Evolutionary conservation across 352 stramenopile genomes (phyloP).

Genomic region (Albugo laibachii): DNA sequence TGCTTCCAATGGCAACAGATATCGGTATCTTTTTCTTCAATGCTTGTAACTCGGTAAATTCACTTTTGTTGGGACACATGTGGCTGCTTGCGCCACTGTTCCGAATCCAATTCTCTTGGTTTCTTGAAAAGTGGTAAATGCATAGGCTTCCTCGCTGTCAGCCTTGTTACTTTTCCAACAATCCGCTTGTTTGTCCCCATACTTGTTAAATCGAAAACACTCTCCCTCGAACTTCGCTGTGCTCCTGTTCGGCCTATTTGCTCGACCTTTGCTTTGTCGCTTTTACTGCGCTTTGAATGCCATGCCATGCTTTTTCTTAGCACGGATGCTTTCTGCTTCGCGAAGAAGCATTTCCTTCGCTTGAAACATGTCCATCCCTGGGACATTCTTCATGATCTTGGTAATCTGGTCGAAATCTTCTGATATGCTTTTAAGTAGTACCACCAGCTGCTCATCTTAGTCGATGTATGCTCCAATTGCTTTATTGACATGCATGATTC

Average conservation of each 20-base stretch:
- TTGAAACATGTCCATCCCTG: no score
- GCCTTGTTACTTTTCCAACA: background rate
- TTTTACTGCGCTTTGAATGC: background rate
- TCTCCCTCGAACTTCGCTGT: background rate
- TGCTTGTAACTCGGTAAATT: conserved; percentile 3
- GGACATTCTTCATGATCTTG: conserved; percentile 6
- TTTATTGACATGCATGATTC: conserved; percentile 6
- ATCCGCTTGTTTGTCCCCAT: background rate
- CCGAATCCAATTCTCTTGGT: background rate
- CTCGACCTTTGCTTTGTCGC: no score
- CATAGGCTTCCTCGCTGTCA: background rate
- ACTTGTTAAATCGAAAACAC: background rate
- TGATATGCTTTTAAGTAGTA: conserved; percentile 3
- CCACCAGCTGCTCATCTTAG: conserved; percentile 6
- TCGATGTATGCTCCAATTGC: conserved; percentile 4
- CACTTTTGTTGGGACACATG: conserved; percentile 5
- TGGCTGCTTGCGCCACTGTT: conserved; percentile 11
- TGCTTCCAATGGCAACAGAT: conserved; percentile 5
- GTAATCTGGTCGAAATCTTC: conserved; percentile 9
- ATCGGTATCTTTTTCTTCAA: no score
- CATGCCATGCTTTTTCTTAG: background rate
- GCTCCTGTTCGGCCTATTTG: no score
- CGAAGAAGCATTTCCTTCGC: conserved; percentile 10
- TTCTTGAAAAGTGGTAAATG: background rate
- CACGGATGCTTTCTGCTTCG: conserved; percentile 2